These are phyloP conservation scores for Blastobotrys petasosporus DNA, from an alignment of 1,139 yeast species.

Conservation along the genomic window DNA sequence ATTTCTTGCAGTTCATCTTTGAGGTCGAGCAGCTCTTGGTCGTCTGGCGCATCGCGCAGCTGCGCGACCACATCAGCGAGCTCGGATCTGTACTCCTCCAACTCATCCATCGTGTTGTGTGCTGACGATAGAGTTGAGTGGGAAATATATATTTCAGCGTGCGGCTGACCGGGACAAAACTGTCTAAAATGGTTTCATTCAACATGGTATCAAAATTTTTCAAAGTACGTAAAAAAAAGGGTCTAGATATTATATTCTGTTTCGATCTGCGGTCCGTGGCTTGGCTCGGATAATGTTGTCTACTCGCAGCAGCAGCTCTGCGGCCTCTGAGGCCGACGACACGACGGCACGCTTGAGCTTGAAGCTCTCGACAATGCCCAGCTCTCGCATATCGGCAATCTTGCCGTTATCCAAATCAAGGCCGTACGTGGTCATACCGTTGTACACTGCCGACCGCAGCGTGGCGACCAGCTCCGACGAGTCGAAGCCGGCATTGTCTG, in stretches of 20 bases:
- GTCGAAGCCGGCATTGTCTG: constrained; percentile 96
- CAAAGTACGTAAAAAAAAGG: no score
- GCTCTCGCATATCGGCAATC: constrained; percentile 89
- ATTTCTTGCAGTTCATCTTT: constrained; percentile 32
- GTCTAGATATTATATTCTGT: constrained; percentile 10
- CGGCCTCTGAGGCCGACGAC: constrained; percentile 95
- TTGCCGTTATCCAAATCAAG: constrained; percentile 77
- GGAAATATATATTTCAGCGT: not conserved
- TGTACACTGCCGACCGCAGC: constrained; percentile 85
- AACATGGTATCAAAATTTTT: no score
- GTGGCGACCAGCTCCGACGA: constrained; percentile 88
- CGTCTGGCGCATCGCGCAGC: constrained; percentile 29
- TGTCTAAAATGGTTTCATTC: no score
- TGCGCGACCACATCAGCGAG: constrained; percentile 31
- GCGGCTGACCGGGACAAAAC: no score
- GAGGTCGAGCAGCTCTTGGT: constrained; percentile 29
- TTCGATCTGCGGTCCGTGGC: constrained; percentile 93
- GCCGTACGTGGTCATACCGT: constrained; percentile 88
- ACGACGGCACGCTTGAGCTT: constrained; percentile 92
- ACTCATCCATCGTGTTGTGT: constrained; percentile 24
- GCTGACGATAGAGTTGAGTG: not conserved
- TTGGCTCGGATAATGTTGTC: constrained; percentile 95
- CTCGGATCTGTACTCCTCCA: constrained; percentile 33
- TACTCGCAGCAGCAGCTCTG: constrained; percentile 88
- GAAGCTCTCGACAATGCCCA: constrained; percentile 88